Percentiles rank a stretch among this genome's conserved stretches.
Evolutionary conservation across 441 rosid genomes (phyloP).

Genomic region (Hypseocharis bilobata): DNA sequence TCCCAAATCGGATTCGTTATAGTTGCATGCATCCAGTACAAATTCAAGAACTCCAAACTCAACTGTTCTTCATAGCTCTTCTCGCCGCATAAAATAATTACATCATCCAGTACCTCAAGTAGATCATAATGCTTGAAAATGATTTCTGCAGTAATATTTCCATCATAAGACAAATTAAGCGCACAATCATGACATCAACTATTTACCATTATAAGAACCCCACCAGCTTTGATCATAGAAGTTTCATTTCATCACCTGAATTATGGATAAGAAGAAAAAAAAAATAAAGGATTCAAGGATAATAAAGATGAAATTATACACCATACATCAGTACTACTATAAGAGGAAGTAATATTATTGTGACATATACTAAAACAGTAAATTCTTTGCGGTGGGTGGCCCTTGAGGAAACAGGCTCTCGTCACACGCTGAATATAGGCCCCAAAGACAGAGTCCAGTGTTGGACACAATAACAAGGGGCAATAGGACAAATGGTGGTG

Average conservation of each 20-base stretch:
- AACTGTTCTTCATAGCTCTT: too few species aligned
- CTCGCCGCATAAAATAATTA: too few species aligned
- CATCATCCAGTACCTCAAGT: too few species aligned
- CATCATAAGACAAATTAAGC: slow-evolving; percentile 16
- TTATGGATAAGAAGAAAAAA: slow-evolving; percentile 15
- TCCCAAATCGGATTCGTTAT: too few species aligned
- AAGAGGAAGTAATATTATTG: slow-evolving; percentile 18
- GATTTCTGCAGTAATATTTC: slow-evolving; percentile 16
- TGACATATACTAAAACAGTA: slow-evolving; percentile 14
- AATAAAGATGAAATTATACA: neutral
- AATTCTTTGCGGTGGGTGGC: too few species aligned
- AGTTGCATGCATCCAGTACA: too few species aligned
- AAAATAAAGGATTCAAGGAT: neutral
- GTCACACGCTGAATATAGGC: slow-evolving; percentile 17
- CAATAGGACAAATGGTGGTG: slow-evolving; percentile 43
- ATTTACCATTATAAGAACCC: slow-evolving; percentile 24
- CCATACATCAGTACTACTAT: neutral
- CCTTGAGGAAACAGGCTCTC: slow-evolving; percentile 20
- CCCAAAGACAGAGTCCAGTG: slow-evolving; percentile 28
- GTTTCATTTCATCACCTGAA: slow-evolving; percentile 17
- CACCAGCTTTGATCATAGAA: slow-evolving; percentile 14
- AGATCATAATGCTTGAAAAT: neutral
- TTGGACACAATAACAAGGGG: slow-evolving; percentile 27
- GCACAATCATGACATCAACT: slow-evolving; percentile 22
- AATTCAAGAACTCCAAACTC: too few species aligned